Percentiles rank a stretch among this genome's conserved stretches.
phyloP scores from a whole-genome alignment of 2,329 filamentous ascomycete species.

The Westerdykella ornata region DNA sequence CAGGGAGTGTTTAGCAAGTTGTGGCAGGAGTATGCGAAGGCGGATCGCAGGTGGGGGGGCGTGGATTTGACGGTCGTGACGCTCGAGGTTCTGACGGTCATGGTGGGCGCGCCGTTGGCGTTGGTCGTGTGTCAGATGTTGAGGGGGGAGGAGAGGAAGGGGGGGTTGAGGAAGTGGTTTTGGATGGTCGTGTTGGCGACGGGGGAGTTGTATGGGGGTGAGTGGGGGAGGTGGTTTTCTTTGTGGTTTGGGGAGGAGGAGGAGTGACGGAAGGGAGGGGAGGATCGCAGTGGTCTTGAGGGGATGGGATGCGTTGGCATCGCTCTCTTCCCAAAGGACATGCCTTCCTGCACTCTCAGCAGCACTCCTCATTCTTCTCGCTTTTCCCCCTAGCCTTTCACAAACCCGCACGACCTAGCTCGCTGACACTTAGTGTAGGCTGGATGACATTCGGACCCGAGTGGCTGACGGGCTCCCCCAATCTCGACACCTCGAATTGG shows the following conservation, averaged over 20 bases:
- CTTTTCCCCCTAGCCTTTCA: neutral
- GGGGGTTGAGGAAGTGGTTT: conserved; percentile 42
- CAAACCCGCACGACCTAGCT: conserved; percentile 12
- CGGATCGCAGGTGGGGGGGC: conserved; percentile 55
- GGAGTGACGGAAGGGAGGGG: neutral
- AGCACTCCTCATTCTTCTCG: too few species aligned
- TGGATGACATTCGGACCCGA: conserved; percentile 62
- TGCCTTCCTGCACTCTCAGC: too few species aligned
- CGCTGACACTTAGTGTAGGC: conserved; percentile 39
- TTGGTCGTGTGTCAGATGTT: conserved; percentile 52
- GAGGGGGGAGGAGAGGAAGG: conserved; percentile 35
- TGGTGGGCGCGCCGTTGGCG: conserved; percentile 53
- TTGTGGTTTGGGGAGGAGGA: neutral
- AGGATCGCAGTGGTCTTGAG: neutral
- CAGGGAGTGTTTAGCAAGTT: conserved; percentile 47
- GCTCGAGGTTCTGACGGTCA: conserved; percentile 56
- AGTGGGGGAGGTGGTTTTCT: too few species aligned
- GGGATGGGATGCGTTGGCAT: neutral
- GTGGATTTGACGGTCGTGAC: conserved; percentile 54
- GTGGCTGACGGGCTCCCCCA: conserved; percentile 54
- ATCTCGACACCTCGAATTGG: conserved; percentile 53
- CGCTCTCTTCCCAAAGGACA: too few species aligned
- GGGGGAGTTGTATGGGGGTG: conserved; percentile 57
- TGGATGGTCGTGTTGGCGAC: conserved; percentile 54
- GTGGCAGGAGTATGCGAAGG: conserved; percentile 62